Evolutionary conservation across 1,284 basidiomycete genomes (phyloP).

Genomic region (Cystobasidium slooffiae): DNA sequence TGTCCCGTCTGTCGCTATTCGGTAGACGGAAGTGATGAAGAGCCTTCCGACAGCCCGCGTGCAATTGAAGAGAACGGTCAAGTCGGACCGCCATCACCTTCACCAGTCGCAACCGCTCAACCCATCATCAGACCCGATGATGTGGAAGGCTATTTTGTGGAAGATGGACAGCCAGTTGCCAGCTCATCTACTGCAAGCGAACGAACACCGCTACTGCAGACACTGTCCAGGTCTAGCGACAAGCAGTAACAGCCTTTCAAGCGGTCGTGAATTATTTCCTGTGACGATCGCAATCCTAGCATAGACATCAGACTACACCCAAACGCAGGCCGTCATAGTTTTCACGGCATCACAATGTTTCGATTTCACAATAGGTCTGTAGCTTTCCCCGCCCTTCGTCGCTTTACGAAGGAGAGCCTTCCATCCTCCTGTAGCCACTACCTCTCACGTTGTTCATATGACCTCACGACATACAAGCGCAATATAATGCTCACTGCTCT

Average conservation of each 20-base stretch:
- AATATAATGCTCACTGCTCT: no score
- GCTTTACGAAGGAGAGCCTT: no score
- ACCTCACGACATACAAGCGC: no score
- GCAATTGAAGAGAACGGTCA: not conserved
- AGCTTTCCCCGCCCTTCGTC: no score
- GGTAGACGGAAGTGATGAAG: constrained; percentile 25
- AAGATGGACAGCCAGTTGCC: constrained; percentile 10
- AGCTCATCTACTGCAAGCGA: constrained; percentile 34
- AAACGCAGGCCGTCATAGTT: no score
- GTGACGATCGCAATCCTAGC: no score
- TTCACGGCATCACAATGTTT: no score
- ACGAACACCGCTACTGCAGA: constrained; percentile 29
- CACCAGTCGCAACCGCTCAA: constrained; percentile 3
- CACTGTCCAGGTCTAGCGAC: constrained; percentile 2
- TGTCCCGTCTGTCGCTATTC: constrained; percentile 35
- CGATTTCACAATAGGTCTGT: no score
- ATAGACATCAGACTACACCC: no score
- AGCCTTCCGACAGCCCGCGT: not conserved
- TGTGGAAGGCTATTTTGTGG: not conserved
- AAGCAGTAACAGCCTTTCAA: not conserved
- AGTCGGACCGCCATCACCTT: not conserved
- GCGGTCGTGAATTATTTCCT: not conserved
- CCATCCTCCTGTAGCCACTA: no score
- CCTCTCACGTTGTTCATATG: no score
- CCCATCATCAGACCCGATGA: constrained; percentile 30